phyloP scores from a whole-genome alignment of 2,329 filamentous ascomycete species.

The Metarhizium album region DNA sequence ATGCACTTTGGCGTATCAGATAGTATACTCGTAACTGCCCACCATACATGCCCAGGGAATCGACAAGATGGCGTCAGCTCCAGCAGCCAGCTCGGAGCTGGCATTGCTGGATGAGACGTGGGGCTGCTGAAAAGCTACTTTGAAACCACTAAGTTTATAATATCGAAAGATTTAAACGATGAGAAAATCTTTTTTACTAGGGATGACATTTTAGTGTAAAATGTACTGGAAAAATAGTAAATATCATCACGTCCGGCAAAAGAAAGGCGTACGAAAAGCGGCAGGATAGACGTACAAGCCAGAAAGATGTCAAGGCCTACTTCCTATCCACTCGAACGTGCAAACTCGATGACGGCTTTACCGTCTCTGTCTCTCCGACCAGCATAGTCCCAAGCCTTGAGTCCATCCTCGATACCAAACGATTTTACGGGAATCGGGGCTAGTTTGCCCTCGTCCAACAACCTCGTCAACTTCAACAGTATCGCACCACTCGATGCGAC shows the following conservation, averaged over 20 bases:
- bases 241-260: no score
- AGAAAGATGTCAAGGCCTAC: no score
- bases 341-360: slow-evolving; percentile 19
- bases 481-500: slow-evolving; percentile 13
- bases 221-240: background rate
- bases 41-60: no score
- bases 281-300: no score
- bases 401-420: slow-evolving; percentile 14
- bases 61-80: background rate
- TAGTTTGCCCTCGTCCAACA: slow-evolving; percentile 15
- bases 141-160: background rate
- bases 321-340: background rate
- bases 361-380: slow-evolving; percentile 11
- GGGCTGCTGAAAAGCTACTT: background rate
- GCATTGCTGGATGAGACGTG: background rate
- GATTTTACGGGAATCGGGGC: slow-evolving; percentile 12
- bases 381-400: slow-evolving; percentile 17
- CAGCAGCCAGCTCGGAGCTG: background rate
- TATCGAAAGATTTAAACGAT: background rate
- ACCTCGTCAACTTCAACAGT: slow-evolving; percentile 9
- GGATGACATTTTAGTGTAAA: background rate
- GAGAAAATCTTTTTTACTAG: background rate
- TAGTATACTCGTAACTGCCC: no score
- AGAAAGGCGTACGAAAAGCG: no score
- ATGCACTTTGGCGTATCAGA: no score